These are phyloP conservation scores for Trametes villosa DNA, from an alignment of 768 basidiomycete genomes.

Conservation along the genomic window DNA sequence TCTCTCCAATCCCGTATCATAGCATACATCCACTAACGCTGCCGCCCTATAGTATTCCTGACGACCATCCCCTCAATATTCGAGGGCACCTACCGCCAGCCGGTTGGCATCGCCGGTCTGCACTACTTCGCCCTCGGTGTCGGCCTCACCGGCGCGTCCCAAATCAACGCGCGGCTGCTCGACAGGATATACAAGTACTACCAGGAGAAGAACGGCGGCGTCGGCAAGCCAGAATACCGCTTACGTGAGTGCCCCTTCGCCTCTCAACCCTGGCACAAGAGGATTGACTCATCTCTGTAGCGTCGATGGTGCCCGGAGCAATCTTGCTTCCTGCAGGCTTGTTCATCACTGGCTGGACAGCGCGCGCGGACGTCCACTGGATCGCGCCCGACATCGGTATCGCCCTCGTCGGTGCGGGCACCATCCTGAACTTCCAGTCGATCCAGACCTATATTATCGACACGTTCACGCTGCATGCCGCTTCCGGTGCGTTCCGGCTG, in stretches of 20 bases:
- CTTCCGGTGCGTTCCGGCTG: constrained; percentile 51
- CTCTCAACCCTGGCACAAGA: not conserved
- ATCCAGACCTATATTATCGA: constrained; percentile 75
- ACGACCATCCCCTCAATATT: constrained; percentile 67
- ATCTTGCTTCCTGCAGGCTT: constrained; percentile 68
- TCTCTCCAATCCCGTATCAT: not conserved
- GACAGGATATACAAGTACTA: constrained; percentile 58
- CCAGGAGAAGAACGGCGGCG: constrained; percentile 54
- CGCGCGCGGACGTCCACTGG: constrained; percentile 64
- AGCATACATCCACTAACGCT: not conserved
- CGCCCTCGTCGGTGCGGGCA: constrained; percentile 56
- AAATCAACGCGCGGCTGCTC: constrained; percentile 55
- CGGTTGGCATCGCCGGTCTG: constrained; percentile 60
- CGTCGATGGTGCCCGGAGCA: constrained; percentile 61
- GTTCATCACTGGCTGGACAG: constrained; percentile 73
- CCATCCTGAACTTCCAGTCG: constrained; percentile 61
- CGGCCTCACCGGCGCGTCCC: constrained; percentile 56
- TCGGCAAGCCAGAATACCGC: constrained; percentile 57
- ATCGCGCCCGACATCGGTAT: constrained; percentile 71
- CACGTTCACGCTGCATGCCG: constrained; percentile 64
- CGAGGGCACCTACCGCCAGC: constrained; percentile 52
- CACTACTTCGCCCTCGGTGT: constrained; percentile 73
- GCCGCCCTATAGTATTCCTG: constrained; percentile 52
- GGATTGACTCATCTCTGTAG: constrained; percentile 36
- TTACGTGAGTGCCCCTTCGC: constrained; percentile 41